Conservation (phyloP, 1,284 basidiomycete genomes). For the Trichosporon faecale region DNA sequence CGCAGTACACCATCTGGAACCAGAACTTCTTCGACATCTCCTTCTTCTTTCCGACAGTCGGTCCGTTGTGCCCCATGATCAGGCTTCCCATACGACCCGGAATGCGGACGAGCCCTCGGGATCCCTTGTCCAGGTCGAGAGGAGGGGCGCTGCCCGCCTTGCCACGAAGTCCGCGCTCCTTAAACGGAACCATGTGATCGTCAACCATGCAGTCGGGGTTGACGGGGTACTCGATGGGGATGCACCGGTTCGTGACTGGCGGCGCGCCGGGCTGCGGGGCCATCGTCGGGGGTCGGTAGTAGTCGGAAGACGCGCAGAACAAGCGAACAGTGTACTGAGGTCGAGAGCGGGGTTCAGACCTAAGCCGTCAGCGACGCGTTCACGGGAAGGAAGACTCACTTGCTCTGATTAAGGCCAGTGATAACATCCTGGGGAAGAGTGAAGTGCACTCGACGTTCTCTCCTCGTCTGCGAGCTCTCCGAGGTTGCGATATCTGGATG, state of each 20-base stretch:
- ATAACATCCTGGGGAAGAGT: constrained; percentile 36
- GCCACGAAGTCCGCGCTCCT: constrained; percentile 88
- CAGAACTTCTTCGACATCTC: constrained; percentile 66
- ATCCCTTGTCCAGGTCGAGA: constrained; percentile 68
- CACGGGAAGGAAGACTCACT: constrained; percentile 25
- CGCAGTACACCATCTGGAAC: constrained; percentile 76
- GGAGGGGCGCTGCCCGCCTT: constrained; percentile 94
- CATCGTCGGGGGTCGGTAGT: constrained; percentile 58
- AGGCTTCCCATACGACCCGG: constrained; percentile 62
- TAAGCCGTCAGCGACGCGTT: constrained; percentile 13
- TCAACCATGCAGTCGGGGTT: constrained; percentile 90
- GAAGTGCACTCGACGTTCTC: constrained; percentile 35
- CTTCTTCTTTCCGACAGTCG: constrained; percentile 47
- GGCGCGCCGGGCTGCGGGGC: constrained; percentile 45
- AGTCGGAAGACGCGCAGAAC: constrained; percentile 88
- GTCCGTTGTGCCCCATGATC: constrained; percentile 84
- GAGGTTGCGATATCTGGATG: constrained; percentile 34
- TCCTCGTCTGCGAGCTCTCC: constrained; percentile 36
- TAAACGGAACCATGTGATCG: constrained; percentile 64
- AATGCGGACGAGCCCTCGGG: constrained; percentile 54
- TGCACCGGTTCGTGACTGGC: constrained; percentile 30
- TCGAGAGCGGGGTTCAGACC: constrained; percentile 28
- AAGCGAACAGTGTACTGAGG: constrained; percentile 61
- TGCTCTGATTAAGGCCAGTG: constrained; percentile 37
- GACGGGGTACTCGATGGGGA: constrained; percentile 82